phyloP scores from a whole-genome alignment of 2,329 filamentous ascomycete genomes.

The Ilyonectria sp. region DNA sequence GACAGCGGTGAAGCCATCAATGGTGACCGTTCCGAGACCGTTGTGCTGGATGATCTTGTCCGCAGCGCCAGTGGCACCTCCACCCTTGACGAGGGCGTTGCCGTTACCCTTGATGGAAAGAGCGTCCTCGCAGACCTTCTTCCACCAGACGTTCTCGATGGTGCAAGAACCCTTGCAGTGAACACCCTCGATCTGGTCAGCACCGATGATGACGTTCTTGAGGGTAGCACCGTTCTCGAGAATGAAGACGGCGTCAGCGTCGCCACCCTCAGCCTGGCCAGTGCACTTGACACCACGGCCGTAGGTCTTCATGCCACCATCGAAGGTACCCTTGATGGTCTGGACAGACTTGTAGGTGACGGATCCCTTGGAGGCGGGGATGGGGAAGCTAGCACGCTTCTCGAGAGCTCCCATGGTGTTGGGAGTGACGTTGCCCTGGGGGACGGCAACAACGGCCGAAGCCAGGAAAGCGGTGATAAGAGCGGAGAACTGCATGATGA shows the following conservation, averaged over 20 bases:
- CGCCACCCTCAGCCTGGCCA: conserved; percentile 36
- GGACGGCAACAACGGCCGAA: conserved; percentile 38
- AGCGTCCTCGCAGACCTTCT: conserved; percentile 44
- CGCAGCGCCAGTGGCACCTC: conserved; percentile 15
- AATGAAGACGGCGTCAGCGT: conserved; percentile 41
- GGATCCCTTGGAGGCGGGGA: conserved; percentile 45
- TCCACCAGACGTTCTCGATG: conserved; percentile 45
- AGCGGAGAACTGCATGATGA: conserved; percentile 47
- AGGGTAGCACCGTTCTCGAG: conserved; percentile 43
- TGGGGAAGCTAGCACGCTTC: conserved; percentile 43
- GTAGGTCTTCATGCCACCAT: conserved; percentile 44
- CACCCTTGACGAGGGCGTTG: conserved; percentile 36
- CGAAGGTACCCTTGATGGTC: conserved; percentile 35
- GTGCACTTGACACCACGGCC: conserved; percentile 43
- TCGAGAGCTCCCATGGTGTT: conserved; percentile 47
- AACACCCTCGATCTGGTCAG: conserved; percentile 42
- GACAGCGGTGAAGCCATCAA: conserved; percentile 19
- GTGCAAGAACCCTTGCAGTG: conserved; percentile 44
- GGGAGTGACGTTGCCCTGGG: conserved; percentile 44
- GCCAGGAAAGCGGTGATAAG: conserved; percentile 42
- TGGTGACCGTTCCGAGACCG: conserved; percentile 24
- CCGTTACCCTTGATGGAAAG: conserved; percentile 42
- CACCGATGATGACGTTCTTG: conserved; percentile 43
- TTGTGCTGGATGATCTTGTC: conserved; percentile 24
- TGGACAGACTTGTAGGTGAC: conserved; percentile 43